phyloP scores from a whole-genome alignment of 2,329 filamentous ascomycete genomes.

The Escovopsis sp. region DNA sequence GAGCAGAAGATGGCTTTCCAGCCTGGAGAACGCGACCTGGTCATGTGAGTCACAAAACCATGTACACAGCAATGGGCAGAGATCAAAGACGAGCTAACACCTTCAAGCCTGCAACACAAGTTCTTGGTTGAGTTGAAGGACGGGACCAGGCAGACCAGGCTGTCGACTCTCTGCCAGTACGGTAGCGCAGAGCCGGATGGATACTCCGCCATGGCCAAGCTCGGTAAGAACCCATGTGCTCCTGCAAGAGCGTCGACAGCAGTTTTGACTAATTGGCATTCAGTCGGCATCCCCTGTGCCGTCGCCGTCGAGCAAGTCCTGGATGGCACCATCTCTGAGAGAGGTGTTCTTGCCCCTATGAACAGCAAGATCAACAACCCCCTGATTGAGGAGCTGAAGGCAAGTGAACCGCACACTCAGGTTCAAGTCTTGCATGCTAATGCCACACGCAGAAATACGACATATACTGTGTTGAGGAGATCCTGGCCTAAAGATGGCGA shows the following conservation, averaged over 20 bases:
- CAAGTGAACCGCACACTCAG: too few species aligned
- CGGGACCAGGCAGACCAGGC: conserved; percentile 61
- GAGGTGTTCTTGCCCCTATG: conserved; percentile 4
- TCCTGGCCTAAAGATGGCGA: too few species aligned
- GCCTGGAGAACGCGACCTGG: conserved; percentile 69
- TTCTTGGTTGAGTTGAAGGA: conserved; percentile 76
- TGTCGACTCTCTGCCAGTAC: conserved; percentile 74
- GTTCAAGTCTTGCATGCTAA: too few species aligned
- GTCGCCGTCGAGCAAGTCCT: conserved; percentile 64
- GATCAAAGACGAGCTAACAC: too few species aligned
- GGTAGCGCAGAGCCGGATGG: conserved; percentile 51
- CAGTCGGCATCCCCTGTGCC: conserved; percentile 35
- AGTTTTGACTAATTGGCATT: too few species aligned
- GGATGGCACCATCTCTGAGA: conserved; percentile 49
- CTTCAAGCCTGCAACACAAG: conserved; percentile 48
- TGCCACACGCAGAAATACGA: too few species aligned
- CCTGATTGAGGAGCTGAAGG: conserved; percentile 63
- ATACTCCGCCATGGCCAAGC: conserved; percentile 72
- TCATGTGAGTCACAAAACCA: conserved; percentile 28
- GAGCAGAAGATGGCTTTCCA: conserved; percentile 87
- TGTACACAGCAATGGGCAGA: too few species aligned
- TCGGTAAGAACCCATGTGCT: conserved; percentile 23
- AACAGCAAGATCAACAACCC: conserved; percentile 43
- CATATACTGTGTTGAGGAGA: too few species aligned
- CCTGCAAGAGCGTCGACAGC: too few species aligned